Percentiles rank a stretch among this genome's conserved stretches.
phyloP scores from a whole-genome alignment of 2,329 filamentous ascomycete genomes.

The Nannizziopsis arthrosporioides region DNA sequence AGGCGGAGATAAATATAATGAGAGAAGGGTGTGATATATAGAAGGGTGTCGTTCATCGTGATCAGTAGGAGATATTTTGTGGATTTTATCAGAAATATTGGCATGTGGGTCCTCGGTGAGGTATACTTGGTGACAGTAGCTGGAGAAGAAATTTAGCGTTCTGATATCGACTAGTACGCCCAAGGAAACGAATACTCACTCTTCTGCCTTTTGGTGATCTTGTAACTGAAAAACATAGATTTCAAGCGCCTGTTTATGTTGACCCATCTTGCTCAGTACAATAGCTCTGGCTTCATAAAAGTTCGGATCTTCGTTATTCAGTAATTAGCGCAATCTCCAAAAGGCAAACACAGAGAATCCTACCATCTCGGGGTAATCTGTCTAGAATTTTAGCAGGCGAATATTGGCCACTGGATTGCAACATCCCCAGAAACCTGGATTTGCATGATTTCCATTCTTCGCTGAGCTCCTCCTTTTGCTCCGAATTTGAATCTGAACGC shows the following conservation, averaged over 20 bases:
- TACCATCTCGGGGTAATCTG: conserved; percentile 68
- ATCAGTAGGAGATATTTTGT: conserved; percentile 34
- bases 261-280: conserved; percentile 85
- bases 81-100: conserved; percentile 24
- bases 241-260: conserved; percentile 88
- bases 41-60: conserved; percentile 50
- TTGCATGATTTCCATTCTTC: conserved; percentile 48
- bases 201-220: conserved; percentile 81
- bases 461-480: conserved; percentile 24
- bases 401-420: conserved; percentile 68
- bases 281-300: conserved; percentile 88
- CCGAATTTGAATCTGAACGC: conserved; percentile 26
- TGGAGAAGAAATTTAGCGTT: conserved; percentile 23
- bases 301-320: conserved; percentile 50
- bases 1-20: conserved; percentile 75
- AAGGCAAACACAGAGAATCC: conserved; percentile 20
- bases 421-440: conserved; percentile 58
- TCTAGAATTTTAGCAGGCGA: conserved; percentile 65
- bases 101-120: conserved; percentile 43
- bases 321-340: neutral
- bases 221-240: conserved; percentile 94
- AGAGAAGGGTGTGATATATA: conserved; percentile 84
- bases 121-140: conserved; percentile 82
- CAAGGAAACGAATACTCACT: conserved; percentile 42
- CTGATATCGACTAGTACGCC: conserved; percentile 23